Evolutionary conservation across 371 early-diverging fungal species (phyloP), one percentile per base, ranked within the genome.

Genomic region (Blastocladiella emersonii): DNA sequence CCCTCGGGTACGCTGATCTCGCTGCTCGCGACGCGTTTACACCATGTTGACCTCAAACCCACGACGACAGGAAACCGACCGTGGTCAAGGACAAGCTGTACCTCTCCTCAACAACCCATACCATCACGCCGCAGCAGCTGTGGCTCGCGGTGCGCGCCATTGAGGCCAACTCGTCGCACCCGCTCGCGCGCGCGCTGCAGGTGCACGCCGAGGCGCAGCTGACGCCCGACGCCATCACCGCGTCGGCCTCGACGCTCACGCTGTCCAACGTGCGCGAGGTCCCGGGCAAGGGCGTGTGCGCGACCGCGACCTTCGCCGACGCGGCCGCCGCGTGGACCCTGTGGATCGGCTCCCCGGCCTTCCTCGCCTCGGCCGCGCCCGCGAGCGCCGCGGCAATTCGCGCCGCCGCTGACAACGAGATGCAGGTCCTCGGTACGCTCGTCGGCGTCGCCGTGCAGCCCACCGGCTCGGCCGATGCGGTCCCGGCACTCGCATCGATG

Each of bases 241-340:
- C 19, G 12, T 12, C 21, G 19, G 19, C 23, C 19, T 21, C 45
- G 19, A 37, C 7, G 7, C 7, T 37, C 7, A 13, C 39, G 39
- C 67, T 85, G 27, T 71, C 69, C 0, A 80, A 84, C 37, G 76
- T 81, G 17, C 71, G 72, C 32, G 89, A 89, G 67, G 70, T 78
- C 0, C 73, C 87, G 13, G 89, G 89, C 10, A 78, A 80, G 55
- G 89, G 89, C 25, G 68, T 89, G 1, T 63, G 75, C 8, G 82
- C 83, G 0, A 77, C 78, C 1, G 34, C 80, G 32, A 66, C 70
- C 4, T 61, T 80, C 2, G 66, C 72, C 2, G 45, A 64, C 27
- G 67, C 65, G 0, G 64, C 39, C 8, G 39, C 72, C 3, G 65
- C 69, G 21, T 63, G 64, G 2, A 37, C 45, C 6, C 61, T 77